Evolutionary conservation across 2,329 filamentous ascomycete species (phyloP), one percentile per base, ranked within the genome.

Genomic region (Calonectria hongkongensis): DNA sequence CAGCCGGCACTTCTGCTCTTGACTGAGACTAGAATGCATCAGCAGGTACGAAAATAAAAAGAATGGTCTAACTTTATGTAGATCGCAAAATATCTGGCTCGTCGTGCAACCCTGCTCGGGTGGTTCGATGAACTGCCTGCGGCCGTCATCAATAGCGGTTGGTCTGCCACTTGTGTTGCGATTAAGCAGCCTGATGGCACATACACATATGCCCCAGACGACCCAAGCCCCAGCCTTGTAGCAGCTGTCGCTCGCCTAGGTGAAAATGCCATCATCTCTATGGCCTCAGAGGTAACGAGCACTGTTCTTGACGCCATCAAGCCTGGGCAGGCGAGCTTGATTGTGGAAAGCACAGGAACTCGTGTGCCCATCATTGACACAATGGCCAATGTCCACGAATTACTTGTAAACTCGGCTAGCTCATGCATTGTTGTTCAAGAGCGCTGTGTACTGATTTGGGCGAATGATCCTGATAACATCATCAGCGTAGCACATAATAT

Each of bases 51-150:
- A 2, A 2, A 18, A 3, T 9, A 18, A n/a, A 18, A n/a, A 10
- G 33, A 12, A 10, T 36, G 28, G 6, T 51, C 75, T 78, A 63
- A 78, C 36, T 39, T 1, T 10, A 5, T 7, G 0, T 36, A 80
- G 79, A 66, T 80, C 36, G 74, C 78, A 12, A 80, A 78, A 39
- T 80, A 80, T 58, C 74, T 80, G 1, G 73, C 79, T 4, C 79
- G 79, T 10, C 76, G 79, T 9, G 79, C 79, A 15, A 80, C 78
- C 0, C 66, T 80, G 2, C 72, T 80, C 1, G 79, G 79, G 1
- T 80, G 76, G 77, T 80, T 80, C 2, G 79, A 80, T 51, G 79
- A 80, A 9, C 76, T 76, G 27, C 72, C 73, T 13, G 60, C 72
- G 2, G 47, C 72, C 8, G 63, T 76, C 27, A 74, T 80, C 43